Base-by-base conservation (phyloP, 1,284 basidiomycete genomes). In the Cryptococcus amylolentus region DNA sequence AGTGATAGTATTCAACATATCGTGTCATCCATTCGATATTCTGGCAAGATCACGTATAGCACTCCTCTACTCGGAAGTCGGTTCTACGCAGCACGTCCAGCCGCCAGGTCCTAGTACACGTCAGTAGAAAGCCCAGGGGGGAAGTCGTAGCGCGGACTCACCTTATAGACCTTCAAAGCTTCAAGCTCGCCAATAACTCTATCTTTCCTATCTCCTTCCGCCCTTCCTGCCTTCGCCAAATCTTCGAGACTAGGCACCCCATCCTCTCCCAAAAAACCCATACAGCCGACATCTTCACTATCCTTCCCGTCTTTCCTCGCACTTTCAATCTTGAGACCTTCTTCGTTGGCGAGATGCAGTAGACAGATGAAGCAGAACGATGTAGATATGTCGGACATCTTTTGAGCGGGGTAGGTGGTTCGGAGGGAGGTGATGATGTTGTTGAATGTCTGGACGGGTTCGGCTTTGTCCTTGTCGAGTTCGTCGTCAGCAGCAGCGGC, bases 281-380 rank as follows among this genome's bases (percentile, higher is more conserved):
- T 62, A 62, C 67, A 68, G 23, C 72, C 74, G 6, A 73, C 71
- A 54, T 79, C 71, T 35, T 72, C 68, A 23, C 68, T 75, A 23
- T 78, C 78, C 14, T 78, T 77, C 4, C 77, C 79, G 27, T 79
- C 78, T 39, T 69, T 70, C 37, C 77, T 61, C 5, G 72, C 77
- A 27, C 73, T 71, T 74, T 90, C 87, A 43, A 94, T 81, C 68
- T 86, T 88, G 45, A 97, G 81, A 1, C 94, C 94, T 71, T 91
- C 90, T 73, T 98, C 93, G 72, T 98, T 96, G 45, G 93, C 94
- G 42, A 98, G 81, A 79, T 97, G 93, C 37, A 96, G 79, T 38
- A 98, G 79, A 71, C 95, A 98, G 75, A 98, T 99, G 81, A 98
- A 99, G 77, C 95, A 98, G 84, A 97, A 98, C 61, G 91, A 96